phyloP scores from a whole-genome alignment of 225 moss, liverwort and hornwort species.

The Straminergon stramineum region DNA sequence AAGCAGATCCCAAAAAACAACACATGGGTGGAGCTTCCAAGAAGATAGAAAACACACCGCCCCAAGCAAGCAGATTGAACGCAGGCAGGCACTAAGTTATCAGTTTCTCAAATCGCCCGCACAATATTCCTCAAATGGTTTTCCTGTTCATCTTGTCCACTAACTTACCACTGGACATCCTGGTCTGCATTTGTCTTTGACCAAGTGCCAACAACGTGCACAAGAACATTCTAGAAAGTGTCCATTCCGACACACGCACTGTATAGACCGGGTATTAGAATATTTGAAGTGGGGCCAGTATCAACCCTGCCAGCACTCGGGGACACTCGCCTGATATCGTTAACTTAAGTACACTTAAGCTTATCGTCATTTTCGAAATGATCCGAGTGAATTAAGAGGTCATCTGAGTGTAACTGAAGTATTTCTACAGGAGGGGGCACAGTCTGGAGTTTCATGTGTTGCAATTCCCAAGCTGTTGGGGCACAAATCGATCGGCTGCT shows the following conservation, averaged over 20 bases:
- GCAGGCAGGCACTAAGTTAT: neutral
- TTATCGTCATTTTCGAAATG: neutral
- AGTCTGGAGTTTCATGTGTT: neutral
- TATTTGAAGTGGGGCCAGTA: neutral
- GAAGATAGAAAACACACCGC: neutral
- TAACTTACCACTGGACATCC: neutral
- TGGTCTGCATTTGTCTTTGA: neutral
- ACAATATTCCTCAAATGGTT: neutral
- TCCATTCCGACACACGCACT: neutral
- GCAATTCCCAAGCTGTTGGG: neutral
- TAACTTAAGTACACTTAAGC: neutral
- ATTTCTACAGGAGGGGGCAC: neutral
- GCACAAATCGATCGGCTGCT: neutral
- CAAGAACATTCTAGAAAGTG: constrained; percentile 1
- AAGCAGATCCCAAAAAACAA: neutral
- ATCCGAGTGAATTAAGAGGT: neutral
- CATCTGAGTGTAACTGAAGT: neutral
- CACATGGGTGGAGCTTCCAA: neutral
- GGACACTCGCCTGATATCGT: neutral
- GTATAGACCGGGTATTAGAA: neutral
- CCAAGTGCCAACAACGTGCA: neutral
- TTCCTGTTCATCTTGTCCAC: neutral
- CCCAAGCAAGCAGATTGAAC: neutral
- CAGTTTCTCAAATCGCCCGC: neutral
- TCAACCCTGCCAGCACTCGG: neutral